Conservation (phyloP, 2,329 filamentous ascomycete genomes). For the Exserohilum rostratum region DNA sequence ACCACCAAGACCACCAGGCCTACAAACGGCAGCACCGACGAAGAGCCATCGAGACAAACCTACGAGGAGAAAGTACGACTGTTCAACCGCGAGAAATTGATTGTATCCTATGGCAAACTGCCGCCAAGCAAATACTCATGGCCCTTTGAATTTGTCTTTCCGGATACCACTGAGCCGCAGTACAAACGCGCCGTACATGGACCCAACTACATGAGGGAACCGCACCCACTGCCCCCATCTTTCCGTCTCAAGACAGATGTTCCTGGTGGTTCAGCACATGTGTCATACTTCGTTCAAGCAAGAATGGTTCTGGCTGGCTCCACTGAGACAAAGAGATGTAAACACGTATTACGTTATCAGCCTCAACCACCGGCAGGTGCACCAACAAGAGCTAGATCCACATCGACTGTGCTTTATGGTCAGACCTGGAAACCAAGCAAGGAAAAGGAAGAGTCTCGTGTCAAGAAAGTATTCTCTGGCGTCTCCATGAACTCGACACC, state of each 20-base stretch:
- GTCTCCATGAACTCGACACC: conserved; percentile 21
- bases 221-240: conserved; percentile 43
- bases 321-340: conserved; percentile 23
- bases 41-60: conserved; percentile 23
- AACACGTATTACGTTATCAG: conserved; percentile 35
- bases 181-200: conserved; percentile 36
- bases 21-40: conserved; percentile 20
- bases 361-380: conserved; percentile 23
- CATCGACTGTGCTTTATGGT: conserved; percentile 33
- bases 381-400: conserved; percentile 25
- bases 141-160: conserved; percentile 46
- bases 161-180: conserved; percentile 35
- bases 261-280: conserved; percentile 35
- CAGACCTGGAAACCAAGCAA: conserved; percentile 37
- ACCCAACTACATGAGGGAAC: conserved; percentile 36
- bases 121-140: conserved; percentile 39
- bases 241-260: conserved; percentile 36
- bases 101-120: conserved; percentile 27
- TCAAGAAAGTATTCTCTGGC: conserved; percentile 33
- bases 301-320: conserved; percentile 24
- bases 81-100: conserved; percentile 36
- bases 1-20: conserved; percentile 42
- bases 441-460: conserved; percentile 18
- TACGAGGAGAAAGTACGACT: conserved; percentile 39
- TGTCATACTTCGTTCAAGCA: conserved; percentile 42